phyloP scores from a whole-genome alignment of 768 basidiomycete species.

The Boletus reticulatus region DNA sequence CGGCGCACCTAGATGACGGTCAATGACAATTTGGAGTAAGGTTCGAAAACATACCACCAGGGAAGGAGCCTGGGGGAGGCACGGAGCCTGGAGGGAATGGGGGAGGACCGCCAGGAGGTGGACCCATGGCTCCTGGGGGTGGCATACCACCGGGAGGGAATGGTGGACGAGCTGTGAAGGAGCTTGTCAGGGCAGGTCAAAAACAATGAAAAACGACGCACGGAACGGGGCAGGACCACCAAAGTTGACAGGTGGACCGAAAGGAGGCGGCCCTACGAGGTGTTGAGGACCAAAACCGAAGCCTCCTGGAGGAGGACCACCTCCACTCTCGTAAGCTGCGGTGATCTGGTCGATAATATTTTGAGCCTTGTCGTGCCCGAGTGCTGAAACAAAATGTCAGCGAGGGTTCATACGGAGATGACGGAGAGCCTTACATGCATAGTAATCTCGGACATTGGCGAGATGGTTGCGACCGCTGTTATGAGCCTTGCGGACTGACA shows the following conservation, averaged over 20 bases:
- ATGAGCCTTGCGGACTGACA: slow-evolving; percentile 91
- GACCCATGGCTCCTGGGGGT: slow-evolving; percentile 47
- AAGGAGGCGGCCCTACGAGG: slow-evolving; percentile 54
- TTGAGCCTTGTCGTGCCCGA: slow-evolving; percentile 96
- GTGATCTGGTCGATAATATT: slow-evolving; percentile 99
- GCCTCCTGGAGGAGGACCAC: slow-evolving; percentile 83
- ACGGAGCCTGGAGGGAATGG: slow-evolving; percentile 68
- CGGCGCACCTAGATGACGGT: slow-evolving; percentile 34
- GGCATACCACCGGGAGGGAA: slow-evolving; percentile 62
- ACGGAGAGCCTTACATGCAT: slow-evolving; percentile 65
- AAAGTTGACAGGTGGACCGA: slow-evolving; percentile 53
- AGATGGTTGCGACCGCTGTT: slow-evolving; percentile 98
- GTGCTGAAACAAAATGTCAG: slow-evolving; percentile 44
- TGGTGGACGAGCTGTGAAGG: slow-evolving; percentile 55
- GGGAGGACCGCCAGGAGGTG: slow-evolving; percentile 59
- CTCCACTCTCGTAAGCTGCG: slow-evolving; percentile 83
- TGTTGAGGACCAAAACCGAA: slow-evolving; percentile 86
- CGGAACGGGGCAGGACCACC: slow-evolving; percentile 43
- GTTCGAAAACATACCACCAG: slow-evolving; percentile 40
- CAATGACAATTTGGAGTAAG: not conserved
- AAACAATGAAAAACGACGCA: slow-evolving; percentile 5
- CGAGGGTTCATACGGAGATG: not conserved
- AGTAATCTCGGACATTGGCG: slow-evolving; percentile 95
- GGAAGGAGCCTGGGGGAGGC: slow-evolving; percentile 48
- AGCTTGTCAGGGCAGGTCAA: slow-evolving; percentile 1